Evolutionary conservation across 2,329 filamentous ascomycete species (phyloP), one percentile per base, ranked within the genome.

Genomic region (Venturia nashicola): DNA sequence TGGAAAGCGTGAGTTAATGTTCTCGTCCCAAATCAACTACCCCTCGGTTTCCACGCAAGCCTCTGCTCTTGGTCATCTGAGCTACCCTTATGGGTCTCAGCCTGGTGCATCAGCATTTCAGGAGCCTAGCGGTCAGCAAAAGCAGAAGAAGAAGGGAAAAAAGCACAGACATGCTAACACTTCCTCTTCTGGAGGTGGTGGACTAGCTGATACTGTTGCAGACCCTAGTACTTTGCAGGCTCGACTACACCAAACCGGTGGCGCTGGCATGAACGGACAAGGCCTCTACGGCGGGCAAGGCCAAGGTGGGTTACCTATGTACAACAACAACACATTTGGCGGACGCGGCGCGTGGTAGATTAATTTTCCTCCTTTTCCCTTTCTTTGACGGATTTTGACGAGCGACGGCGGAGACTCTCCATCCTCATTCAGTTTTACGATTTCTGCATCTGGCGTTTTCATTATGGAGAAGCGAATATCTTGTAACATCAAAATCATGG

Each of bases 81-180:
- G 85, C 84, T 89, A 90, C 84, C 90, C 94, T 83, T 95, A 95
- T 82, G 90, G 89, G 80, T 83, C 57, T 40, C 61, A 63, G 54
- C 59, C 63, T 55, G 63, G 63, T 43, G 63, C 59, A 43, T 90
- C 89, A 82, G 85, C 86, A 80, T 91, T 90, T 81, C 89, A 92
- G 86, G 91, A 96, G 77, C 87, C 88, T 81, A 89, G 89, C 81
- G 78, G 79, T 76, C 88, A 90, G 81, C 95, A 96, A 87, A 91
- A 95, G 87, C 91, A 95, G 86, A 96, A 96, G 88, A 97, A 96
- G 86, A 96, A 96, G 91, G 91, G 91, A 83, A 97, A 96, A 87
- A 97, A 97, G 91, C 93, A 97, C 85, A 95, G 92, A 87, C 92
- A 97, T 88, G 93, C 91, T 94, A 96, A 97, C 91, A 97, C 93